Evolutionary conservation across 2,329 filamentous ascomycete species (phyloP).

Genomic region (Metarhizium brunneum): DNA sequence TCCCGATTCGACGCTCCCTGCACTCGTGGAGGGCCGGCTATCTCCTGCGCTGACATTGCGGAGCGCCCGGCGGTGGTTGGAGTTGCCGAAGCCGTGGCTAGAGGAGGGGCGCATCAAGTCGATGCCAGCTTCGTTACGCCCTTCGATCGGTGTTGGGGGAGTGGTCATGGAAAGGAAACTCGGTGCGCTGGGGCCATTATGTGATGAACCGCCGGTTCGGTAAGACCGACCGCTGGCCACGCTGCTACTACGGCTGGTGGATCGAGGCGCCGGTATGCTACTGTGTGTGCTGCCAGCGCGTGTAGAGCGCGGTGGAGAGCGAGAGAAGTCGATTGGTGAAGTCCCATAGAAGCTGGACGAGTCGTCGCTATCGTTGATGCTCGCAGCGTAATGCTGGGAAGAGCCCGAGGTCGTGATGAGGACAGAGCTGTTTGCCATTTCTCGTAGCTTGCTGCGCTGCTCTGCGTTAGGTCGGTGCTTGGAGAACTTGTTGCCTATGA

Average conservation of each 20-base stretch:
- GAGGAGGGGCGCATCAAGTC: constrained; percentile 24
- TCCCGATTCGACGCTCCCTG: constrained; percentile 15
- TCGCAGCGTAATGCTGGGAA: constrained; percentile 29
- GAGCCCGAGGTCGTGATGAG: constrained; percentile 36
- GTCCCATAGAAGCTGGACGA: constrained; percentile 44
- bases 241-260: constrained; percentile 44
- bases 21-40: constrained; percentile 22
- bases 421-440: constrained; percentile 71
- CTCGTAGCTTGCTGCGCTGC: constrained; percentile 69
- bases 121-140: constrained; percentile 13
- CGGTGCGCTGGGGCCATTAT: constrained; percentile 21
- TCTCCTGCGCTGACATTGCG: constrained; percentile 10
- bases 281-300: constrained; percentile 35
- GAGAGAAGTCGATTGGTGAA: constrained; percentile 48
- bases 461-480: constrained; percentile 75
- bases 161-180: constrained; percentile 36
- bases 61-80: constrained; percentile 10
- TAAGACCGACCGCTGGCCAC: constrained; percentile 37
- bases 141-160: constrained; percentile 32
- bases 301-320: constrained; percentile 46
- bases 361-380: constrained; percentile 45
- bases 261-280: constrained; percentile 34
- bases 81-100: constrained; percentile 18
- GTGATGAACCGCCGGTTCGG: constrained; percentile 21
- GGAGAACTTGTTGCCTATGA: constrained; percentile 94